Evolutionary conservation across 192 early-diverging fungal species (phyloP), one percentile per base, ranked within the genome.

Genomic region (Podila verticillata): DNA sequence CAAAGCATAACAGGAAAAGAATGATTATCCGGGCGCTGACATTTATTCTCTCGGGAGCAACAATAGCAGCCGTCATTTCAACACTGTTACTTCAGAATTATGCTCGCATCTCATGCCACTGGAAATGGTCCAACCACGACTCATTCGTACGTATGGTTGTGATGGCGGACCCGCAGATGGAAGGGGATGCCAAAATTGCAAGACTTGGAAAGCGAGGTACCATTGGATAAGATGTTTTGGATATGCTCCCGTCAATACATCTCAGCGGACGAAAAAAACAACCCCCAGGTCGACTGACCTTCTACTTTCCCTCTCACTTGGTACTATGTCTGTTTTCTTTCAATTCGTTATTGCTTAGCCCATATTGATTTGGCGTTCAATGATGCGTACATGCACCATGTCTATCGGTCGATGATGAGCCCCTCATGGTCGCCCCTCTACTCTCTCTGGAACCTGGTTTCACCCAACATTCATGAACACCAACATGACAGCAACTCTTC

Each of bases 151-250:
- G 89, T 22, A 84, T 92, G 68, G 83, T 86, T 29, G 81, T 92
- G 63, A 87, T 89, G 61, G 91, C 89, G 28, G 91, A 92, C 48
- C 91, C 91, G 6, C 91, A 92, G 75, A 90, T 92, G 64, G 91
- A 92, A 48, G 91, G 91, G 7, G 88, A 90, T 62, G 85, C 87
- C 7, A 92, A 92, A 72, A 75, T 92, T 60, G 22, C 19, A 20
- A 84, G 87, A 48, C 81, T 90, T 62, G 88, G 88, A 34, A 84
- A 63, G 34, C 61, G 80, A 61, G 91, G 91, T 67, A 66, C 34
- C 30, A 4, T 28, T 13, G 4, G 51, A 54, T 24, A 54, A 5
- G 51, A 54, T 12, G 15, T 15, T 44, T 44, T 44, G 39, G 17
- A 44, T 17, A 44, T 44, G 39, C 3, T 44, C 4, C 39, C 15